phyloP scores from a whole-genome alignment of 345 rosid species.

The Populus ilicifolia region DNA sequence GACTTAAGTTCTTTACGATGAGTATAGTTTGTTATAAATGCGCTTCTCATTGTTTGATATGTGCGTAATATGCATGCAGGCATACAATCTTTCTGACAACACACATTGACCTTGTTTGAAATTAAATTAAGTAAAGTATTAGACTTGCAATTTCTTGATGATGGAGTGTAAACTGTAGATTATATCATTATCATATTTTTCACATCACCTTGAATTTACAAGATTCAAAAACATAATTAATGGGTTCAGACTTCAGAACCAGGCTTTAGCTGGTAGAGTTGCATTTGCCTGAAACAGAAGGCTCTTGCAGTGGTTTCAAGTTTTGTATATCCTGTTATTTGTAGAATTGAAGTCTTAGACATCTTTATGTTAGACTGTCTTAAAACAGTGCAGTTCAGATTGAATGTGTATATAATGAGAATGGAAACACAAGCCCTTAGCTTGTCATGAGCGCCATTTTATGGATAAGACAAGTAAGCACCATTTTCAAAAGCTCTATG shows the following conservation, averaged over 20 bases:
- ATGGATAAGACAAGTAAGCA: not conserved
- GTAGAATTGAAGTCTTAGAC: not conserved
- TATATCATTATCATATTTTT: not conserved
- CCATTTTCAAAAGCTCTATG: not conserved
- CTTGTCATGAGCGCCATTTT: not conserved
- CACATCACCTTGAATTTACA: not conserved
- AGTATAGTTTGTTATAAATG: not conserved
- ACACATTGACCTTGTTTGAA: not conserved
- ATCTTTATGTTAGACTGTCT: not conserved
- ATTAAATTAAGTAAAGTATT: not conserved
- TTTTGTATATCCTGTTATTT: not conserved
- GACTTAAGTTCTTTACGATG: not conserved
- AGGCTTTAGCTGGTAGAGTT: not conserved
- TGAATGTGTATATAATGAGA: not conserved
- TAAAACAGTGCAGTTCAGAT: not conserved
- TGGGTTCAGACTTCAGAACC: not conserved
- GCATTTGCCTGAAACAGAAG: not conserved
- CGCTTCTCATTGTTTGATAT: not conserved
- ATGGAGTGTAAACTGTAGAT: not conserved
- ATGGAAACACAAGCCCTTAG: not conserved
- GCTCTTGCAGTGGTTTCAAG: not conserved
- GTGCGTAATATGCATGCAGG: not conserved
- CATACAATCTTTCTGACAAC: not conserved
- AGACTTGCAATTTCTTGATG: not conserved
- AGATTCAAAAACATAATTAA: not conserved